Evolutionary conservation across 106 monocot species (phyloP), one percentile per base, ranked within the genome.

Genomic region (Platanthera zijinensis): DNA sequence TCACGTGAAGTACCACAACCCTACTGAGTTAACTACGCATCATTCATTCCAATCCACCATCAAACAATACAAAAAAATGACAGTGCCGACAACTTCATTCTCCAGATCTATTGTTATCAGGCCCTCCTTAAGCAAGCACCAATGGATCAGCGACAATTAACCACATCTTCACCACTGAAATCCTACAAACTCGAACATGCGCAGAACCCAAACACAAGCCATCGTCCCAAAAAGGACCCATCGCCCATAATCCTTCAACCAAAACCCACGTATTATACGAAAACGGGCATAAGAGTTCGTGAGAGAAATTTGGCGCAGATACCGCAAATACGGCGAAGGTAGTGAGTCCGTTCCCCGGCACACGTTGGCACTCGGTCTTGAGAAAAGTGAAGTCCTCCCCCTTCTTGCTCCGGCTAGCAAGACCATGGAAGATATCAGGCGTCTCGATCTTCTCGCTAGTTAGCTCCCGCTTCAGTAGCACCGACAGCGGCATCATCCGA

Each of bases 321-420:
- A 96, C 95, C 83, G 77, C 92, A 54, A 92, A 96, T 30, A 86
- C 90, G 22, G 92, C 84, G 85, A 96, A 90, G 39, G 90, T 82
- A 50, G 88, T 69, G 74, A 70, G 39, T n/a, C 75, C 81, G 28
- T 87, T 82, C 49, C 86, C 88, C 18, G 83, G 79, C 57, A 82
- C 59, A 7, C 92, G 80, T 77, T 85, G 85, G 76, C 88, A 90
- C n/a, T 92, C 92, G 45, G 85, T 83, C 79, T 84, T 84, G 28
- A 90, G 12, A 45, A 96, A 74, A n/a, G 90, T 92, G 75, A 92
- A 85, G 69, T 96, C 95, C 81, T 96, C 95, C 6, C 95, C 95
- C 61, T 96, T 96, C 87, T 84, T 92, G 71, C 76, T 89, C 84
- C 90, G 88, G 86, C 53, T 77, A 13, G 90, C 92, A 79, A 89